Percentiles rank a stretch among this genome's conserved stretches.
These are phyloP conservation scores for Penicillium argentinense DNA, from an alignment of 495 filamentous ascomycete genomes.

Conservation along the genomic window DNA sequence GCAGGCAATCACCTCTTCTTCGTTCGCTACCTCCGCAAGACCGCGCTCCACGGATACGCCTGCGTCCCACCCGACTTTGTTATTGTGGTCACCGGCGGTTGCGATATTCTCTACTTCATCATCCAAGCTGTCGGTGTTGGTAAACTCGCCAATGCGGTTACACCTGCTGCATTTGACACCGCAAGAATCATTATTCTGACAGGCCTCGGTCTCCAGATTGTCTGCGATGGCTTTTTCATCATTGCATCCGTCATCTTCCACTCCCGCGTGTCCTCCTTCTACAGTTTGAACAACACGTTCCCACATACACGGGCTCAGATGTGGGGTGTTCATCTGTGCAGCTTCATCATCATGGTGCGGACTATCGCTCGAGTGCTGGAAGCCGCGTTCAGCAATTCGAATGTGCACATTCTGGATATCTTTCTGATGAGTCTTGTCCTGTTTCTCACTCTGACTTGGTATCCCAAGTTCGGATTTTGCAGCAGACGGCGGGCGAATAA, in stretches of 20 bases:
- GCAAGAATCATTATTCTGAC: background rate
- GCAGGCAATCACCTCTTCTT: background rate
- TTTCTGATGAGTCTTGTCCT: background rate
- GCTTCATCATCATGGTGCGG: background rate
- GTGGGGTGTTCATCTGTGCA: background rate
- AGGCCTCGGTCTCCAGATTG: background rate
- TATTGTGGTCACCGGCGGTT: background rate
- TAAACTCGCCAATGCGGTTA: background rate
- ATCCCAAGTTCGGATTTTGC: no score
- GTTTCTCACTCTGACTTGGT: background rate
- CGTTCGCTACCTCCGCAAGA: background rate
- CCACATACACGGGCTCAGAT: background rate
- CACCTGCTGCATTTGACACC: background rate
- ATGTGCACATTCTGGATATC: background rate
- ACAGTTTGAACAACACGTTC: background rate
- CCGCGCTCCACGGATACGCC: background rate
- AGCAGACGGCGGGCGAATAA: no score
- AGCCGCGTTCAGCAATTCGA: background rate
- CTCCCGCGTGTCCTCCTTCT: background rate
- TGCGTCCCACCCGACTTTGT: no score
- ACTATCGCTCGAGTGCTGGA: background rate
- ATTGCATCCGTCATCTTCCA: background rate
- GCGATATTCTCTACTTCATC: background rate
- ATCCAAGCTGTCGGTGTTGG: background rate
- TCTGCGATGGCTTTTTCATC: background rate